phyloP scores from a whole-genome alignment of 1,284 basidiomycete genomes.

The Hymenochaete sp. region DNA sequence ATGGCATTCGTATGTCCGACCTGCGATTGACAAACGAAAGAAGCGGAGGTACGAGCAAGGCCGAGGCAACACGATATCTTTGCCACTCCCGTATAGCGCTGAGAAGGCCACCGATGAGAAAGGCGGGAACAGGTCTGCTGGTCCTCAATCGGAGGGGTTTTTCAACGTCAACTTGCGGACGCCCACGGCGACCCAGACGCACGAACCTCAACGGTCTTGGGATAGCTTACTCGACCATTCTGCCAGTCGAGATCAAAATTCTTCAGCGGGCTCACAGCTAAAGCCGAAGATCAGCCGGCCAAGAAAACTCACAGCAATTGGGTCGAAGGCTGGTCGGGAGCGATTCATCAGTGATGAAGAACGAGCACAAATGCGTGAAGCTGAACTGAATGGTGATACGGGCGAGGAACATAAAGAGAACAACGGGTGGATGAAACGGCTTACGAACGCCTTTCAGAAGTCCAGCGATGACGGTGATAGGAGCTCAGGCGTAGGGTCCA shows the following conservation, averaged over 20 bases:
- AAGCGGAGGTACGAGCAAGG: constrained; percentile 41
- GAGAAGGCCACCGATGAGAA: constrained; percentile 31
- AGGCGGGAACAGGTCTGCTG: constrained; percentile 23
- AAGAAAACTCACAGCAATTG: constrained; percentile 39
- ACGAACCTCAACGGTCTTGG: constrained; percentile 38
- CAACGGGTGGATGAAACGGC: constrained; percentile 26
- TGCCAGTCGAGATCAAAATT: constrained; percentile 21
- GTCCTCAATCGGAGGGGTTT: constrained; percentile 28
- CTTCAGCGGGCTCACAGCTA: constrained; percentile 11
- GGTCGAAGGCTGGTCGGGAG: constrained; percentile 31
- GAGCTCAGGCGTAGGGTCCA: not conserved
- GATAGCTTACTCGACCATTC: constrained; percentile 37
- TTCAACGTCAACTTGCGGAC: constrained; percentile 33
- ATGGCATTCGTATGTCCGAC: constrained; percentile 55
- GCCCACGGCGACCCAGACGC: constrained; percentile 19
- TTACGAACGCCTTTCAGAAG: constrained; percentile 11
- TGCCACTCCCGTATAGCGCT: too few species aligned
- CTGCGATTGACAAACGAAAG: constrained; percentile 35
- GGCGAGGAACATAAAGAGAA: constrained; percentile 19
- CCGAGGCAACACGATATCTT: too few species aligned
- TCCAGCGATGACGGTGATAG: constrained; percentile 1
- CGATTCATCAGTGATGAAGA: constrained; percentile 25
- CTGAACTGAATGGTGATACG: constrained; percentile 18
- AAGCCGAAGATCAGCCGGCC: constrained; percentile 27
- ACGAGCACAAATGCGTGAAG: constrained; percentile 12